Evolutionary conservation across 2,329 filamentous ascomycete species (phyloP).

Genomic region (Thermothelomyces thermophilus): DNA sequence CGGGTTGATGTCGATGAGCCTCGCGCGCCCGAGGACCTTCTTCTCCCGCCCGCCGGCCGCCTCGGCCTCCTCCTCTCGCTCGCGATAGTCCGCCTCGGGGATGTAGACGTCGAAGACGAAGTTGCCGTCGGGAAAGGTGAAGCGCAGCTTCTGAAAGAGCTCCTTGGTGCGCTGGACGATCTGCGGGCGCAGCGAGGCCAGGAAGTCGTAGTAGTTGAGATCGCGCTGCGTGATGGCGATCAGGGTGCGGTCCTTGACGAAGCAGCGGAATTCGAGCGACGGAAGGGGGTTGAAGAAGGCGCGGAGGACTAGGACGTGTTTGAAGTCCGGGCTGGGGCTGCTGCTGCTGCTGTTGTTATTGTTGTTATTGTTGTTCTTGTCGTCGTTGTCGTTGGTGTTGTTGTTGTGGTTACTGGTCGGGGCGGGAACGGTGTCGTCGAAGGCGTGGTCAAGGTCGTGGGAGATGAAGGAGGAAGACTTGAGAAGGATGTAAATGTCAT

Average conservation of each 20-base stretch:
- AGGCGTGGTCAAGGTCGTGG: constrained; percentile 89
- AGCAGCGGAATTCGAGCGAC: constrained; percentile 89
- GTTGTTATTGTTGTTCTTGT: constrained; percentile 18
- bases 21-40: constrained; percentile 61
- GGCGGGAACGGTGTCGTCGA: constrained; percentile 61
- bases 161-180: constrained; percentile 62
- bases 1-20: constrained; percentile 90
- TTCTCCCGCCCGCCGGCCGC: constrained; percentile 33
- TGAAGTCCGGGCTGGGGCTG: constrained; percentile 40
- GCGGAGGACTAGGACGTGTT: constrained; percentile 76
- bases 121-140: constrained; percentile 74
- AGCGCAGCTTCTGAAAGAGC: constrained; percentile 71
- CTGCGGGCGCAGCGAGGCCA: constrained; percentile 55
- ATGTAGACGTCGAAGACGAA: constrained; percentile 94
- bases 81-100: constrained; percentile 49
- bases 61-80: constrained; percentile 34
- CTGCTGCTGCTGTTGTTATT: constrained; percentile 28
- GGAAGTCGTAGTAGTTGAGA: constrained; percentile 82
- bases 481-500: constrained; percentile 87
- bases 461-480: constrained; percentile 94
- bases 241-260: constrained; percentile 75
- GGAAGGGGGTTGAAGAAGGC: constrained; percentile 86
- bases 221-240: constrained; percentile 85
- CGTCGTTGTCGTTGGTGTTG: constrained; percentile 23
- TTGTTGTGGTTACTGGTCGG: constrained; percentile 27